Evolutionary conservation across 108 stramenopile species (phyloP), one percentile per base, ranked within the genome.

Genomic region (Pinguiococcus pyrenoidosus): DNA sequence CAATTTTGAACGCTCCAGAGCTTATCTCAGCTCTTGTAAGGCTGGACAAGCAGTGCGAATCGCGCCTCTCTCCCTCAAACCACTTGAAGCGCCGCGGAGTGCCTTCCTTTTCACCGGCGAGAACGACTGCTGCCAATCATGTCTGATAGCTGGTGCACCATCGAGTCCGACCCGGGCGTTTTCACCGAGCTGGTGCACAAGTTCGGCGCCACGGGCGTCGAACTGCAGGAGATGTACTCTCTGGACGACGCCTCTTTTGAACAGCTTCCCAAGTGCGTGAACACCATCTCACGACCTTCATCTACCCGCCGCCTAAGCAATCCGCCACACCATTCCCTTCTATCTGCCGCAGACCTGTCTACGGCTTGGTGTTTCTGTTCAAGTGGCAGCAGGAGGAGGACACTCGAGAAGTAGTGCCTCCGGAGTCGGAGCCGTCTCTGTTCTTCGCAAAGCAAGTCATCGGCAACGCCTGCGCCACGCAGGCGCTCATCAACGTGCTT

Each of bases 401-500:
- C 37, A 13, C 52, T 42, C 41, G 51, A 32, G 9, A 38, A 25
- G 24, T 37, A 10, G 44, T 32, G 17, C 32, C 38, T 12, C 29
- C 68, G 3, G 71, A 62, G 44, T 66, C 68, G 9, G 75, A 80
- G 4, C 48, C 57, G 10, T 58, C 45, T 17, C 51, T 92, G 6
- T 89, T 84, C 50, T 92, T 89, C 69, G 84, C 85, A 2, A 73
- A 77, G 48, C 90, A 92, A 68, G 61, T 77, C 18, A 77, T 82
- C 7, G 72, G 66, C 46, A 96, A 96, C 66, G 93, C 93, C 0
- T 90, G 85, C 54, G 85, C 84, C 10, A 96, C 93, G 3, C 89
- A 92, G 58, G 56, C 56, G 25, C 36, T 64, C 26, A 41, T 64
- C 34, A 29, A 37, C 29, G 53, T 63, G 6, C 53, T 63, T 0